A percentile compares a stretch with the other conserved stretches of the same genome.
phyloP scores from a whole-genome alignment of 2,329 filamentous ascomycete species.

The Dactylellina haptotyla region DNA sequence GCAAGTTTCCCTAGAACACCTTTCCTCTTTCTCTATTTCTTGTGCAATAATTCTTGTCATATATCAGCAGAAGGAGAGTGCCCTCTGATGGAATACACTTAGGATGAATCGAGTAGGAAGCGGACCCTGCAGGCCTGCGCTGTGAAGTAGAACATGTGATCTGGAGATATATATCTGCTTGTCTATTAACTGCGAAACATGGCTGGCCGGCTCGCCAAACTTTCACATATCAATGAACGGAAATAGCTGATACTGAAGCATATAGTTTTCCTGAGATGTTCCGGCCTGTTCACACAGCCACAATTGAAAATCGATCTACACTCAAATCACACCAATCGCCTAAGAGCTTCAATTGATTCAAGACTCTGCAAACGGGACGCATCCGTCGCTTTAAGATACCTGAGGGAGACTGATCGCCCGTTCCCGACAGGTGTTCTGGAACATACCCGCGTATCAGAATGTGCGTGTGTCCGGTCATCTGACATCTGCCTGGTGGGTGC shows the following conservation, averaged over 20 bases:
- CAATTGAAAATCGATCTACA: too few relatives aligned
- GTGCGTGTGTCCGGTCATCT: constrained; percentile 22
- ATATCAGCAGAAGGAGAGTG: too few relatives aligned
- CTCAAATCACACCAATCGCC: too few relatives aligned
- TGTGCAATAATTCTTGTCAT: too few relatives aligned
- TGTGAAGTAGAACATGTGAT: neutral
- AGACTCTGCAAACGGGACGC: neutral
- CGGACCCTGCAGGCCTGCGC: too few relatives aligned
- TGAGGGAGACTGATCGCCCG: constrained; percentile 20
- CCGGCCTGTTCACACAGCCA: neutral
- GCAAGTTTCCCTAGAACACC: too few relatives aligned
- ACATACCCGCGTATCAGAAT: constrained; percentile 40
- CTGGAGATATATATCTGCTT: too few relatives aligned
- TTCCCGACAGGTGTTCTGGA: constrained; percentile 20
- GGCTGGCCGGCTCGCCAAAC: neutral
- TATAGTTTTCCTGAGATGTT: neutral
- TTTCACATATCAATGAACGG: neutral
- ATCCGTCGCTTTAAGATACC: constrained; percentile 1
- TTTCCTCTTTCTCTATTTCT: too few relatives aligned
- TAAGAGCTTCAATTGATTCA: neutral
- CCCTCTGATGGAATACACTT: too few relatives aligned
- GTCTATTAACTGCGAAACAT: too few relatives aligned
- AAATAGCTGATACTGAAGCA: neutral
- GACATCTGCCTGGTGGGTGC: constrained; percentile 14
- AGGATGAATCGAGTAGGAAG: too few relatives aligned